Conservation (phyloP, 2,329 filamentous ascomycete genomes). For the Bretziella fagacearum region DNA sequence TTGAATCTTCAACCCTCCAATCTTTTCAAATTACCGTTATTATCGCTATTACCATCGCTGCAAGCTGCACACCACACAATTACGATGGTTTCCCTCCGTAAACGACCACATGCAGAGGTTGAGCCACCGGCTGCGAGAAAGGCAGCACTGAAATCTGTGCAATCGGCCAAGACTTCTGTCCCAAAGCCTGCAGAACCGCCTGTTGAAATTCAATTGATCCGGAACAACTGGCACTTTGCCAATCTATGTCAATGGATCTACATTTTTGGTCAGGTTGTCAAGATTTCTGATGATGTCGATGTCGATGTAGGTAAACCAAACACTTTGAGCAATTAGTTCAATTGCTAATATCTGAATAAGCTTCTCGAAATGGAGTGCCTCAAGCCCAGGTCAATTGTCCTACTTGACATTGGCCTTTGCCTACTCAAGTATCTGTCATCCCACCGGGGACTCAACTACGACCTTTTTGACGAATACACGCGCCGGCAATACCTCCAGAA, state of each 20-base stretch:
- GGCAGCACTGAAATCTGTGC: not conserved
- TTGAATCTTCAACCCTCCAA: not conserved
- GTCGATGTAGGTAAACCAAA: slow-evolving; percentile 49
- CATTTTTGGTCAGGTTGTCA: slow-evolving; percentile 75
- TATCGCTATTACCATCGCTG: not conserved
- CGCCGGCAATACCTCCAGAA: slow-evolving; percentile 77
- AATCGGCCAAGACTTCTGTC: not conserved
- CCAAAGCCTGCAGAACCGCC: not conserved
- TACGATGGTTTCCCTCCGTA: slow-evolving; percentile 14
- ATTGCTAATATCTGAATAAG: slow-evolving; percentile 29
- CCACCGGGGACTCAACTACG: slow-evolving; percentile 71
- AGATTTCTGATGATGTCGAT: slow-evolving; percentile 75
- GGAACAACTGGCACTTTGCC: slow-evolving; percentile 92
- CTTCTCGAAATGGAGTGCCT: slow-evolving; percentile 80
- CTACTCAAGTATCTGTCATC: slow-evolving; percentile 88
- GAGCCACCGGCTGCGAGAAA: slow-evolving; percentile 3
- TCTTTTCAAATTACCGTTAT: not conserved
- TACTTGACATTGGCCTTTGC: slow-evolving; percentile 68
- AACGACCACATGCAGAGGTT: slow-evolving; percentile 10
- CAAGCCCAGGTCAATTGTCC: slow-evolving; percentile 55
- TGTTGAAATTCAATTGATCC: slow-evolving; percentile 28
- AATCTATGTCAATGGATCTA: slow-evolving; percentile 87
- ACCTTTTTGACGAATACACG: slow-evolving; percentile 86
- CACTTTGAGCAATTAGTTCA: not conserved
- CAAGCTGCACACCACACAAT: not conserved